Base-by-base conservation (phyloP, 257 asterid species). In the Jasminum sambac region DNA sequence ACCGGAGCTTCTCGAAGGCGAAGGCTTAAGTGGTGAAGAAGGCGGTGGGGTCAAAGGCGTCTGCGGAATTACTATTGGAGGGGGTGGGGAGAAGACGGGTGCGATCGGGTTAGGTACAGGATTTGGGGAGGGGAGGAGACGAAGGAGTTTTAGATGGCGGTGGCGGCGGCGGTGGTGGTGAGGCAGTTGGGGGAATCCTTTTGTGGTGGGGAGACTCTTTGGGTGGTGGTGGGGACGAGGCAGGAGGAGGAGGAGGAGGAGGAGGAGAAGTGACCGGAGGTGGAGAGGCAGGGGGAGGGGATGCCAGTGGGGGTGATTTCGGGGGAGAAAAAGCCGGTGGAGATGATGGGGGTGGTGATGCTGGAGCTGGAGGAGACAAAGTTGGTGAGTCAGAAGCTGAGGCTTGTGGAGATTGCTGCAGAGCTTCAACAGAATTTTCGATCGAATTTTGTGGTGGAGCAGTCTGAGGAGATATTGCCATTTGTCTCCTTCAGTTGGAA, bases 341-440 rank as follows among this genome's bases (percentile, higher is more conserved):
- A 25, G 69, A 12, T 19, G 44, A 50, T 8, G n/a, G n/a, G 71
- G 70, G 26, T 6, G 79, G 50, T 14, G 87, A 76, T 4, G 41
- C 6, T 30, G 80, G 42, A 17, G 78, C 23, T 0, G 77, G 42
- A 8, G 85, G 63, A 36, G 79, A 41, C 1, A 75, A 41, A 13
- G 82, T 17, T 0, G 69, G 75, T 12, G 52, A 8, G 5, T 39
- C 55, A 11, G 79, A 64, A 14, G 67, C 11, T 8, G n/a, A 19
- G 1, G 71, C 23, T 3, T 61, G 55, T 39, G 69, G 78, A 21
- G 76, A 10, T 16, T n/a, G 58, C n/a, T n/a, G 58, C 2, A n/a
- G 58, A 48, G 58, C n/a, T 8, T 17, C 58, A 19, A 4, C 30
- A 55, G 62, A 55, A 13, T 1, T 21, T 55, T 55, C 34, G 3